Evolutionary conservation across 257 asterid genomes (phyloP).

Genomic region (Solanum sitiens): DNA sequence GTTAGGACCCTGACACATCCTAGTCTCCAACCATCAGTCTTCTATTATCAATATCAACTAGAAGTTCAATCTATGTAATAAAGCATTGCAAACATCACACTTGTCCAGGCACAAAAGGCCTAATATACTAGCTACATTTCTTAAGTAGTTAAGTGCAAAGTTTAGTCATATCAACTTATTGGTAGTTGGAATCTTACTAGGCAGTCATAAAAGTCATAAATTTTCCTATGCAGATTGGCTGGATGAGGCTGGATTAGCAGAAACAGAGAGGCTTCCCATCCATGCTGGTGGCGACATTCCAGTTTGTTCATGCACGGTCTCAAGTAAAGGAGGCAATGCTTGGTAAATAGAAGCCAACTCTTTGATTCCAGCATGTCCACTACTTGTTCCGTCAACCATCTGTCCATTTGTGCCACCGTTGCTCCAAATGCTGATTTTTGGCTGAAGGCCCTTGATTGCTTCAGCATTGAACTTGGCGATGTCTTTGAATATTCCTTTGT

Average conservation of each 20-base stretch:
- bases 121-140: background rate
- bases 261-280: slow-evolving; percentile 17
- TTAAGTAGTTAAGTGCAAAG: background rate
- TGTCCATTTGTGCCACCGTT: slow-evolving; percentile 3
- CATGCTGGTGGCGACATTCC: slow-evolving; percentile 62
- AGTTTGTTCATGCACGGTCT: slow-evolving; percentile 56
- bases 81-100: background rate
- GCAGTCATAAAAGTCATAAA: background rate
- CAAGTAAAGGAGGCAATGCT: slow-evolving; percentile 48
- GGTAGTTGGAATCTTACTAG: background rate
- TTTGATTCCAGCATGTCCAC: slow-evolving; percentile 20
- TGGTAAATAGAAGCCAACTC: slow-evolving; percentile 43
- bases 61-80: background rate
- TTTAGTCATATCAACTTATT: background rate
- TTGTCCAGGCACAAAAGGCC: background rate
- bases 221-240: background rate
- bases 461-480: slow-evolving; percentile 47
- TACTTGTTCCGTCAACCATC: background rate
- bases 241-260: background rate
- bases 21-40: background rate
- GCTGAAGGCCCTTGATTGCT: slow-evolving; percentile 46
- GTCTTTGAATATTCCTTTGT: slow-evolving; percentile 31
- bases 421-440: slow-evolving; percentile 58
- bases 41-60: background rate
- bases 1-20: too few relatives aligned